Evolutionary conservation across 2,329 filamentous ascomycete genomes (phyloP), one percentile per base, ranked within the genome.

Genomic region (Aspergillus bombycis): DNA sequence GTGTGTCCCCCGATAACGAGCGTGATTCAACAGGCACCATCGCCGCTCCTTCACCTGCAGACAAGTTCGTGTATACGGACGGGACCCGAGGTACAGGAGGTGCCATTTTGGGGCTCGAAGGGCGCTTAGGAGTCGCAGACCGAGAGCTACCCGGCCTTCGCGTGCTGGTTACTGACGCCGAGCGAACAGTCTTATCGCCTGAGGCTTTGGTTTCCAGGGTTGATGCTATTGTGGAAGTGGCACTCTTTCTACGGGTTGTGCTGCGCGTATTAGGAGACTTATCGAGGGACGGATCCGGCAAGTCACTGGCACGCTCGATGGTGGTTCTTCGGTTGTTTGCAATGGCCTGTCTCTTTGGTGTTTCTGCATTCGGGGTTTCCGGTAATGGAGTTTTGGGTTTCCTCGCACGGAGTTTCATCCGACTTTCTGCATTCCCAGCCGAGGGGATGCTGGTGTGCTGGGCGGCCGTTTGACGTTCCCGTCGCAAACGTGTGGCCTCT

Each of bases 381-480:
- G 81, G 80, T 1, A 71, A 67, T 0, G 77, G 74, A 1, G 75
- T 71, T 64, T 81, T 84, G 12, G 80, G 72, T 73, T 90, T 93
- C 65, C 92, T 87, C 62, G 90, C 88, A 36, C 93, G 87, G 59
- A 95, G 81, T 65, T 92, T 89, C 86, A 90, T 91, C 62, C 90
- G 85, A n/a, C 83, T 85, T 46, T 82, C 82, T 14, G 86, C 83
- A n/a, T 62, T 36, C 3, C 66, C 63, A 3, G 65, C 58, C 1
- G 67, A 43, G 10, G 61, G 72, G 14, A 77, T 74, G 11, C 78
- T 68, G 16, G 79, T 74, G n/a, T 77, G 71, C 19, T 77, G 82
- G 34, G 84, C 78, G 11, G 81, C 76, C 16, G 86, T 85, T 71
- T 90, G 87, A 7, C 88, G 86, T 67, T 94, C 92, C 70, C 85